Conservation (phyloP, 805 yeast species). For the Ogataea paradorogensis region DNA sequence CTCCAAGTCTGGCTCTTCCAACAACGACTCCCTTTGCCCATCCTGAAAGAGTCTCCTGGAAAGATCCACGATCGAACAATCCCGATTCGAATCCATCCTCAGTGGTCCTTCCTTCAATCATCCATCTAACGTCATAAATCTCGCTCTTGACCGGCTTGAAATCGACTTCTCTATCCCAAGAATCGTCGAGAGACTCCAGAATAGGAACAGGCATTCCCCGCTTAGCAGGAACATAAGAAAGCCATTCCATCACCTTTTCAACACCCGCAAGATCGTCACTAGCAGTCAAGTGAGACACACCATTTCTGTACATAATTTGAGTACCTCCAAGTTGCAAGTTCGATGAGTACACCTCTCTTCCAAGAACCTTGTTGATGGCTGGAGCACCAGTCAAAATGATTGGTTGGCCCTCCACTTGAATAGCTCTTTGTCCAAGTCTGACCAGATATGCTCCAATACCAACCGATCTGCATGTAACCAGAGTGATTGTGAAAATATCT, state of each 20-base stretch:
- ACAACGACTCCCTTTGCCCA: conserved; percentile 99
- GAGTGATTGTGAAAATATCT: conserved; percentile 95
- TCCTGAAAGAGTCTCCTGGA: conserved; percentile 94
- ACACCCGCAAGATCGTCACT: conserved; percentile 95
- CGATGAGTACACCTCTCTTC: conserved; percentile 95
- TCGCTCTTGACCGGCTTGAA: conserved; percentile 70
- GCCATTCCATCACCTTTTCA: conserved; percentile 90
- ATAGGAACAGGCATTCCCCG: conserved; percentile 90
- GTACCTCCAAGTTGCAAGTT: conserved; percentile 99
- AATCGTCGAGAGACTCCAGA: conserved; percentile 65
- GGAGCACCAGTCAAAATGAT: conserved; percentile 99
- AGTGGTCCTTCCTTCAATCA: conserved; percentile 80
- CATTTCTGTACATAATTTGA: conserved; percentile 96
- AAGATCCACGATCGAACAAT: conserved; percentile 86
- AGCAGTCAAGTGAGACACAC: conserved; percentile 98
- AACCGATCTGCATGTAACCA: conserved; percentile 99
- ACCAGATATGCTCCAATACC: conserved; percentile 99
- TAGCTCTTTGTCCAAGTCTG: conserved; percentile 97
- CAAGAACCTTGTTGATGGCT: conserved; percentile 93
- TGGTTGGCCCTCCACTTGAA: conserved; percentile 98
- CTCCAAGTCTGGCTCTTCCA: conserved; percentile 98
- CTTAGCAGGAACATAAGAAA: conserved; percentile 89
- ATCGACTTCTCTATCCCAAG: conserved; percentile 93
- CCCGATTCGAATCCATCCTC: conserved; percentile 80
- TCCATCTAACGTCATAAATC: conserved; percentile 89